Evolutionary conservation across 148 eudicot species (phyloP).

Genomic region (Cornus controversa): DNA sequence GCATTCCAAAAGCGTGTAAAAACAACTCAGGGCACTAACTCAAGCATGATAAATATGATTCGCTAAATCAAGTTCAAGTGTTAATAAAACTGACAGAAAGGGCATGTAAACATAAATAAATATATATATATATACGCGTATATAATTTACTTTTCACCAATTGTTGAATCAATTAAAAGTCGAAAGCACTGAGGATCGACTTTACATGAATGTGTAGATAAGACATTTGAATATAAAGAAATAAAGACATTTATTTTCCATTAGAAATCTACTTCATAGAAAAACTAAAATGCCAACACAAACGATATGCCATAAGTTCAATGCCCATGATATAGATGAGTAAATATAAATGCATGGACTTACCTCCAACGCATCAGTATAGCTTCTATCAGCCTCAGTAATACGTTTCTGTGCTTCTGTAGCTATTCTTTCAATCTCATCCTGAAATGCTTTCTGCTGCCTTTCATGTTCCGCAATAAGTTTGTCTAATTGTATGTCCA

Average conservation of each 20-base stretch:
- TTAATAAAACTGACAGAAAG: not conserved
- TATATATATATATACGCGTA: not conserved
- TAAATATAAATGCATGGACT: conserved; percentile 2
- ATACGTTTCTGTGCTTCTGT: conserved; percentile 66
- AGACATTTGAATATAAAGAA: not conserved
- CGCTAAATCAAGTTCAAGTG: not conserved
- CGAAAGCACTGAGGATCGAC: not conserved
- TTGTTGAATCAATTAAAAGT: not conserved
- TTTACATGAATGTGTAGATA: not conserved
- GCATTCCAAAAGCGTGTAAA: conserved; percentile 11
- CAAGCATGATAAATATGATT: not conserved
- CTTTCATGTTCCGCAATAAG: conserved; percentile 90
- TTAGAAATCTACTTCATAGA: not conserved
- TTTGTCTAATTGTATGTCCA: conserved; percentile 89
- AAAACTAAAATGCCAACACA: not conserved
- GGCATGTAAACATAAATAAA: no score
- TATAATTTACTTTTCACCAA: not conserved
- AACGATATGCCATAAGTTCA: not conserved
- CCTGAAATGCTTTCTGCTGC: conserved; percentile 76
- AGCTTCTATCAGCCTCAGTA: conserved; percentile 60
- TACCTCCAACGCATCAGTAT: conserved; percentile 78
- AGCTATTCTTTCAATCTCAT: conserved; percentile 66
- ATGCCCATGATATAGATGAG: not conserved
- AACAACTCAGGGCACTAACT: not conserved
- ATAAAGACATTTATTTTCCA: not conserved